A percentile compares a stretch with the other conserved stretches of the same genome.
These are phyloP conservation scores for Conticribra guillardii DNA, from an alignment of 108 stramenopile genomes.

Conservation along the genomic window DNA sequence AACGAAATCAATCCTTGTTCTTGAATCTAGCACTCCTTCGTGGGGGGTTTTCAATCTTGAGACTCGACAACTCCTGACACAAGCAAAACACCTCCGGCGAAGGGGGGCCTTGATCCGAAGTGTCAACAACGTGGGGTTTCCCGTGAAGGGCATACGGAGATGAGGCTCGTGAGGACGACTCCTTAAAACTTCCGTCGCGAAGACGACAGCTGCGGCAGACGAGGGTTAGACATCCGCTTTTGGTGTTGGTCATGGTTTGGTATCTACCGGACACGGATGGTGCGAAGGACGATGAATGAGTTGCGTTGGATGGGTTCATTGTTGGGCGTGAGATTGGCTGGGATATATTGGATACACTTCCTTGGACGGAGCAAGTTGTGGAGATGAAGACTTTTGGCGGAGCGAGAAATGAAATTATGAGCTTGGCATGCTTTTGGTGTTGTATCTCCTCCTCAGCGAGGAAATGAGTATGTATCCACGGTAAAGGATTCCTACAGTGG, in stretches of 20 bases:
- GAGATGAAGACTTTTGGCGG: not conserved
- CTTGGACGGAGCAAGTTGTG: not conserved
- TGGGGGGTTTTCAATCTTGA: not conserved
- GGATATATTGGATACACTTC: not conserved
- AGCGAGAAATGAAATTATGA: not conserved
- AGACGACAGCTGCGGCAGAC: conserved; percentile 18
- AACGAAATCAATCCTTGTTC: not conserved
- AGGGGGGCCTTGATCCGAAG: not conserved
- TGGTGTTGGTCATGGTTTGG: conserved; percentile 14
- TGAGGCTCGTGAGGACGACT: not conserved
- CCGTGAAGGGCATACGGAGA: not conserved
- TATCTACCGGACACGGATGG: conserved; percentile 2
- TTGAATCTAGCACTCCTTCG: not conserved
- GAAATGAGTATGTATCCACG: too few relatives aligned
- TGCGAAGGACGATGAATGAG: not conserved
- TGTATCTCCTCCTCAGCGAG: too few relatives aligned
- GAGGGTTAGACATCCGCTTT: not conserved
- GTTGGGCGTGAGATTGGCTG: not conserved
- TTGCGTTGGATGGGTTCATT: conserved; percentile 2
- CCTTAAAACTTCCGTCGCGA: not conserved
- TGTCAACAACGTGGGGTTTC: not conserved
- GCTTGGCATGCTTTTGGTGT: too few relatives aligned
- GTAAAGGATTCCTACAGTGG: too few relatives aligned
- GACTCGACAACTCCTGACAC: not conserved
- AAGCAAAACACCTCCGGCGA: not conserved